Base-by-base conservation (phyloP, 2,329 filamentous ascomycete species). In the Neonectria punicea region DNA sequence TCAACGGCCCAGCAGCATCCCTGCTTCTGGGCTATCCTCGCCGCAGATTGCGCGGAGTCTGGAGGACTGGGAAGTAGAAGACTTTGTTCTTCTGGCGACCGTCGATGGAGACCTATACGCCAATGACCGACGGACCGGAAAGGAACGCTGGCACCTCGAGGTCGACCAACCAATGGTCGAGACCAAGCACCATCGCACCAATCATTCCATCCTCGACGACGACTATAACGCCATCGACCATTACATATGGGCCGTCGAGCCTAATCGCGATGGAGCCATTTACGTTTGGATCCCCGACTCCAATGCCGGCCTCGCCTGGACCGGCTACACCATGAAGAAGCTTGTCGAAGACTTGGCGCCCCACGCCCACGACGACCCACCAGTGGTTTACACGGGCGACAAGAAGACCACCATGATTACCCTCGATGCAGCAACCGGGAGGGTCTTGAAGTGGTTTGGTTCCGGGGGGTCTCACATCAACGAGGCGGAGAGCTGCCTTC, bases 41-140 rank as follows among this genome's bases (percentile, higher is more conserved):
- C 92, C 91, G 91, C 91, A 93, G 80, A 86, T 87, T 92, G 95
- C 94, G 94, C 94, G 95, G 90, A 97, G 92, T 87, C 87, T 98
- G 88, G 92, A 94, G 89, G 95, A 98, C 85, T 98, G 95, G 95
- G 93, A 98, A 92, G 94, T 98, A 84, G 95, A 98, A 93, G 94
- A 98, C 86, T 97, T 98, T 89, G 93, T 98, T 84, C 93, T 99
- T 86, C 87, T 99, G 92, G 95, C 96, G 93, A 98, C 96, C 88
- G 93, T 98, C 89, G 94, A 98, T 86, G 96, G 96, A 86, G 93
- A 93, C 79, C 89, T 98, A 76, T 93, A 97, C 83, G 94, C 95
- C 79, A 90, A 90, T 80, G 93, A 98, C 83, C 89, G 96, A 75
- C 92, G 91, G 78, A 96, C 92, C 57, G 96, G 96, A 73, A 87